Evolutionary conservation across 805 yeast species (phyloP).

Genomic region (Myxozyma melibiosi): DNA sequence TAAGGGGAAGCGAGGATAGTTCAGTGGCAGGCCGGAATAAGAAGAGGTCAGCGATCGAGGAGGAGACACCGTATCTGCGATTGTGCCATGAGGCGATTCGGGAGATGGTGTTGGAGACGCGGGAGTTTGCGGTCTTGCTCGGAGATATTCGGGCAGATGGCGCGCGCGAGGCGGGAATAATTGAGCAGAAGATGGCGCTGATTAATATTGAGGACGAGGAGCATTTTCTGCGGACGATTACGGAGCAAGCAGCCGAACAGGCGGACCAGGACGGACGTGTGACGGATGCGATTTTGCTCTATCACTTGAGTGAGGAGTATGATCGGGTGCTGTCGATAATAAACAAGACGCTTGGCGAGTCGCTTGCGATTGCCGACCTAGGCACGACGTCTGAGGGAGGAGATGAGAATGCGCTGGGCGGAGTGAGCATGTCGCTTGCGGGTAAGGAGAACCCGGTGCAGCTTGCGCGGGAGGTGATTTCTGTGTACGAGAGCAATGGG

Average conservation of each 20-base stretch:
- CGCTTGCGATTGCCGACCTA: constrained; percentile 68
- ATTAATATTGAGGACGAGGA: constrained; percentile 60
- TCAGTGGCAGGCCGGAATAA: constrained; percentile 33
- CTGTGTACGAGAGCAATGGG: constrained; percentile 54
- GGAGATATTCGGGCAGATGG: constrained; percentile 86
- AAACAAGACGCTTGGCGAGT: constrained; percentile 76
- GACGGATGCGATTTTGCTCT: constrained; percentile 80
- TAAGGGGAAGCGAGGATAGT: constrained; percentile 34
- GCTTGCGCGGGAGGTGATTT: constrained; percentile 45
- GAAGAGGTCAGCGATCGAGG: no score
- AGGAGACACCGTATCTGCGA: constrained; percentile 55
- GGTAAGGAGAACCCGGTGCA: constrained; percentile 44
- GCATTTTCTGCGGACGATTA: constrained; percentile 66
- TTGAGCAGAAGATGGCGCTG: constrained; percentile 73
- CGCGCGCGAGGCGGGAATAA: constrained; percentile 74
- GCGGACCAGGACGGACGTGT: constrained; percentile 92
- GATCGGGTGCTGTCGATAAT: constrained; percentile 75
- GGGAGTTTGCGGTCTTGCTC: constrained; percentile 76
- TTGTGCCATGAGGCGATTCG: constrained; percentile 77
- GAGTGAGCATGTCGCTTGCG: constrained; percentile 40
- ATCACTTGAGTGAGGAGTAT: constrained; percentile 86
- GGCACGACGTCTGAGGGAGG: constrained; percentile 45
- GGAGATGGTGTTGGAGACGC: constrained; percentile 80
- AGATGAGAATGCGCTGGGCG: constrained; percentile 19
- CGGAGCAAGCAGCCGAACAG: constrained; percentile 79